phyloP scores from a whole-genome alignment of 2,329 filamentous ascomycete genomes.

The Hysterium pulicare region DNA sequence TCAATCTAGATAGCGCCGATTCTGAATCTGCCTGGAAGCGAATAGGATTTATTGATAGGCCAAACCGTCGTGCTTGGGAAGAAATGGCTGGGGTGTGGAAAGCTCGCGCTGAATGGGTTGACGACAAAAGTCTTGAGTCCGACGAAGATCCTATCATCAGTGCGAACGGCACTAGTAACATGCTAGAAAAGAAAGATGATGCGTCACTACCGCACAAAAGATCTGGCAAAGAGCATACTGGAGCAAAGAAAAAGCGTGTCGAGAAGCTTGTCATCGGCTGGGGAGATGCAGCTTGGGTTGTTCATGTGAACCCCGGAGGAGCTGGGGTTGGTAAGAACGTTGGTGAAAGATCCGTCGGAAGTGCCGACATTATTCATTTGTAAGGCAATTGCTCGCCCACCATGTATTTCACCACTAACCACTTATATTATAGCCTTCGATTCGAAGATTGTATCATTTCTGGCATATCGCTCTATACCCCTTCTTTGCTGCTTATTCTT shows the following conservation, averaged over 20 bases:
- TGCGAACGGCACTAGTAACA: slow-evolving; percentile 30
- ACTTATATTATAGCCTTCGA: slow-evolving; percentile 60
- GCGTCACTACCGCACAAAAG: slow-evolving; percentile 42
- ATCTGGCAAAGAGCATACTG: slow-evolving; percentile 38
- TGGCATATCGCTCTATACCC: slow-evolving; percentile 93
- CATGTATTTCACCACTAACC: slow-evolving; percentile 23
- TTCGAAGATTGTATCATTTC: slow-evolving; percentile 95
- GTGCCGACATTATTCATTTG: slow-evolving; percentile 90
- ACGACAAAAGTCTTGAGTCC: slow-evolving; percentile 72
- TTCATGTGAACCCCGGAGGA: slow-evolving; percentile 81
- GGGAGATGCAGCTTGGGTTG: slow-evolving; percentile 94
- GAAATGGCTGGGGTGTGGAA: slow-evolving; percentile 98
- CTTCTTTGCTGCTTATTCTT: slow-evolving; percentile 83
- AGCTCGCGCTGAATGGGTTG: slow-evolving; percentile 87
- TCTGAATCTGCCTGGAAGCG: slow-evolving; percentile 88
- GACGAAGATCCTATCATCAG: slow-evolving; percentile 57
- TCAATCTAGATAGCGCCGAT: slow-evolving; percentile 73
- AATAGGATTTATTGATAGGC: slow-evolving; percentile 86
- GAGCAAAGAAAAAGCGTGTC: slow-evolving; percentile 33
- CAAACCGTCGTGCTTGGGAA: slow-evolving; percentile 83
- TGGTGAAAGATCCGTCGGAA: slow-evolving; percentile 69
- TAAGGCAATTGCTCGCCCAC: slow-evolving; percentile 50
- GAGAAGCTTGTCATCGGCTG: slow-evolving; percentile 91
- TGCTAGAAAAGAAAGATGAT: slow-evolving; percentile 28
- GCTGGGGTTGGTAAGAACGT: slow-evolving; percentile 62